phyloP scores from a whole-genome alignment of 331 rosid species.

The Pyracantha coccinea region DNA sequence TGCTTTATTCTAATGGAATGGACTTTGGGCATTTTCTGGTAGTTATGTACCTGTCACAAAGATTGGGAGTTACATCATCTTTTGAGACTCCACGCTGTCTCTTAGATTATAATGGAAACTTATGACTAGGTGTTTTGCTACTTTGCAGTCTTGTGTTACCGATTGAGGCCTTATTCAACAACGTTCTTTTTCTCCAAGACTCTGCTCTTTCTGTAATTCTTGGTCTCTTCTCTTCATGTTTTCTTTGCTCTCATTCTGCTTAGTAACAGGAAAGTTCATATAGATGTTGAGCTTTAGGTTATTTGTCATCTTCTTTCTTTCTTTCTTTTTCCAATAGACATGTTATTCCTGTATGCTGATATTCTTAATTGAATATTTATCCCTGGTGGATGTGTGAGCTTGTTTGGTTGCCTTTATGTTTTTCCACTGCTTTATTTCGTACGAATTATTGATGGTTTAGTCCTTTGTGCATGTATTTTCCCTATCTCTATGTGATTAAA shows the following conservation, averaged over 20 bases:
- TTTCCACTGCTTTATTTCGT: not conserved
- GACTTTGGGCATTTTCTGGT: not conserved
- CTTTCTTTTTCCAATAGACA: not conserved
- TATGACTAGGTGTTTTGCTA: not conserved
- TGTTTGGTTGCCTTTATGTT: not conserved
- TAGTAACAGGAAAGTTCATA: not conserved
- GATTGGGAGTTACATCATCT: not conserved
- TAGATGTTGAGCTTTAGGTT: not conserved
- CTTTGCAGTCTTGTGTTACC: not conserved
- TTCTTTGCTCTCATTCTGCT: not conserved
- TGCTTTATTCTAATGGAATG: not conserved
- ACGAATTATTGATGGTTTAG: not conserved
- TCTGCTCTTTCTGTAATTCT: not conserved
- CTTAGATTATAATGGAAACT: not conserved
- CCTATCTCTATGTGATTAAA: not conserved
- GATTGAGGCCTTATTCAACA: not conserved
- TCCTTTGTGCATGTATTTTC: not conserved
- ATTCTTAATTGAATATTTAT: not conserved
- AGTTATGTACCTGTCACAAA: not conserved
- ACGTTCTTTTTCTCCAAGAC: not conserved
- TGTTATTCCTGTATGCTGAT: not conserved
- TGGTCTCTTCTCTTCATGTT: not conserved
- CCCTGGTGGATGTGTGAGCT: not conserved
- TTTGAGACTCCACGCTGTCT: not conserved
- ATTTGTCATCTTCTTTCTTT: not conserved